Evolutionary conservation across 805 yeast genomes (phyloP).

Genomic region (Starmera dryadoides): DNA sequence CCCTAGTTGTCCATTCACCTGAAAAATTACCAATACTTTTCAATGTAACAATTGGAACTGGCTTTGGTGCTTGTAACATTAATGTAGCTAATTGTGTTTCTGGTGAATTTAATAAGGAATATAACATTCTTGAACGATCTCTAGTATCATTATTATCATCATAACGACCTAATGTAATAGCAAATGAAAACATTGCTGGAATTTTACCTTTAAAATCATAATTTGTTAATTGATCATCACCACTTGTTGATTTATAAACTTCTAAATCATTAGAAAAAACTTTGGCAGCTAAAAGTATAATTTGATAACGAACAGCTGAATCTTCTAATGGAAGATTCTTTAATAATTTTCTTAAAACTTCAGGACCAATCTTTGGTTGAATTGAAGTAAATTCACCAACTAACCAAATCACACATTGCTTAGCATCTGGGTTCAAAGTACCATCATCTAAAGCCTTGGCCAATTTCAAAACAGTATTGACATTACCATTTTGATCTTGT

Average conservation of each 20-base stretch:
- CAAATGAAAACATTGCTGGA: conserved; percentile 51
- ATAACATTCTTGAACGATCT: conserved; percentile 74
- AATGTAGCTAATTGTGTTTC: conserved; percentile 58
- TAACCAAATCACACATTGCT: conserved; percentile 84
- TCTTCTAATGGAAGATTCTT: conserved; percentile 47
- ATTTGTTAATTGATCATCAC: conserved; percentile 14
- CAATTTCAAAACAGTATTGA: conserved; percentile 48
- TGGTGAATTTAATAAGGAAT: conserved; percentile 47
- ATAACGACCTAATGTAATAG: conserved; percentile 58
- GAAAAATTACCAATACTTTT: conserved; percentile 11
- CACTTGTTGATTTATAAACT: conserved; percentile 21
- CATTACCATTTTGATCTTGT: conserved; percentile 44
- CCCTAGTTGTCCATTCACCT: conserved; percentile 6
- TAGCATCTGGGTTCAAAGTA: conserved; percentile 40
- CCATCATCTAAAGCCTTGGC: conserved; percentile 24
- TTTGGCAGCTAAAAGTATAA: conserved; percentile 69
- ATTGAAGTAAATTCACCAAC: conserved; percentile 69
- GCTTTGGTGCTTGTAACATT: conserved; percentile 72
- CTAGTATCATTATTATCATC: conserved; percentile 74
- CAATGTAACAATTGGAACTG: conserved; percentile 37
- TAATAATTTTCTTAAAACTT: conserved; percentile 56
- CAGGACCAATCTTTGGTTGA: conserved; percentile 57
- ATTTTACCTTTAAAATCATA: conserved; percentile 30
- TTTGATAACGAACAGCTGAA: conserved; percentile 59
- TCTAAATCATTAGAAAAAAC: conserved; percentile 51